Base-by-base conservation (phyloP, 2,329 filamentous ascomycete species). In the Aureobasidium sp. region DNA sequence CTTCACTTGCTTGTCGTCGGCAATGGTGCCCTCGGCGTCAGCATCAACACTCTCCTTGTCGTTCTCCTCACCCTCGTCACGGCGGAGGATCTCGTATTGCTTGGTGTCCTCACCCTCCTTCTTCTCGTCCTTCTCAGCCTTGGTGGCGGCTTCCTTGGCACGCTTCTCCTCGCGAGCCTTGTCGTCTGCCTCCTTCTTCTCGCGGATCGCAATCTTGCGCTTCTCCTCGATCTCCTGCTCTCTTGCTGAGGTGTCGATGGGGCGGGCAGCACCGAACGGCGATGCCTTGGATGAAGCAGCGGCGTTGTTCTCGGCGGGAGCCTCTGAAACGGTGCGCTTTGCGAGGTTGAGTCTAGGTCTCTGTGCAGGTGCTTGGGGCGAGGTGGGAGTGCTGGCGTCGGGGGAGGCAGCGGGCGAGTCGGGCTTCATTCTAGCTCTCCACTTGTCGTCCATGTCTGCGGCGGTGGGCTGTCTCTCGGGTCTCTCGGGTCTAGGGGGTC, bases 201-300 rank as follows among this genome's bases (percentile, higher is more conserved):
- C 86, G 65, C 85, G 85, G 27, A 91, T 64, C 7, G 83, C 82
- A 61, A 89, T 79, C 69, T 88, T 79, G 65, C 88, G 83, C 81
- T 90, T 95, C 77, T 96, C 90, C 69, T 95, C 93, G 61, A 99
- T 85, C 73, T 95, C 87, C 68, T 86, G 87, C 78, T 97, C 93
- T 66, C 89, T 86, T 15, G 91, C 83, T 47, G 90, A 89, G 49
- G 93, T 97, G 75, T 99, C 92, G 68, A 97, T 96, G 60, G 94
- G 94, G 64, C 88, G 86, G 60, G 94, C 94, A 63, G 89, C 92
- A 69, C 94, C 94, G 72, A 99, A 99, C 42, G 91, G 91, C 74
- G 88, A 97, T 27, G 91, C 83, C 79, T 96, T 97, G 43, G 89
- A 79, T 69, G 94, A 88, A 31, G 76, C 71, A 19, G 67, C 63